Evolutionary conservation across 345 rosid genomes (phyloP), one percentile per base, ranked within the genome.

Genomic region (Carallia pectinifolia): DNA sequence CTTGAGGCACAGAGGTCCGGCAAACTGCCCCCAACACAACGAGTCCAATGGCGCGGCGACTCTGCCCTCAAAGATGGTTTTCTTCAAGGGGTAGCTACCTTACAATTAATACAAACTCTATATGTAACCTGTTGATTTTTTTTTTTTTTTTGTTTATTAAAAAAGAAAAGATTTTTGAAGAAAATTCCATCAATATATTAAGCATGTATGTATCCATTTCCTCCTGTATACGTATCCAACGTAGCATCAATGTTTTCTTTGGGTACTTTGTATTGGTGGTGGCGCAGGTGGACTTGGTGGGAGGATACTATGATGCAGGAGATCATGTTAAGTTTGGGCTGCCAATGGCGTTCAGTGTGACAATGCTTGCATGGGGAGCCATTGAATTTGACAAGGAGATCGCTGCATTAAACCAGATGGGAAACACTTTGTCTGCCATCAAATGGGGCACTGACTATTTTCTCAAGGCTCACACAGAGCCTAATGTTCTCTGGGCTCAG

Each of bases 381-480:
- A 31, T 67, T 66, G 80, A 76, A 40, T 76, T 71, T 65, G 30
- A 64, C 29, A 66, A 67, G 15, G 72, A 76, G 2, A 62, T 76
- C 66, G 58, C 69, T 1, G 64, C 19, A 6, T 27, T 67, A 3
- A 31, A 71, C 61, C 69, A 71, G 29, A 67, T 71, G 76, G 61
- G 70, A 27, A 80, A 85, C 36, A 31, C 91, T 23, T 67, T 91
- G 66, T 76, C 79, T 80, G 81, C 98, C 39, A 80, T 93, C 58
- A 79, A 73, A 83, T 93, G 97, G 97, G 94, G 87, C 15, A 86
- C 96, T 50, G 96, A 91, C 73, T 93, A 93, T 76, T 89, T 89
- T 81, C 56, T 93, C 56, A 88, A 87, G 73, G 92, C 94, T 18
- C 94, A 93, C 70, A 76, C 89, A 10, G 80, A 89, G 36, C 92